A percentile compares a stretch with the other conserved stretches of the same genome.
Evolutionary conservation across 75 land plant species (phyloP).

Genomic region (Pinus taeda): DNA sequence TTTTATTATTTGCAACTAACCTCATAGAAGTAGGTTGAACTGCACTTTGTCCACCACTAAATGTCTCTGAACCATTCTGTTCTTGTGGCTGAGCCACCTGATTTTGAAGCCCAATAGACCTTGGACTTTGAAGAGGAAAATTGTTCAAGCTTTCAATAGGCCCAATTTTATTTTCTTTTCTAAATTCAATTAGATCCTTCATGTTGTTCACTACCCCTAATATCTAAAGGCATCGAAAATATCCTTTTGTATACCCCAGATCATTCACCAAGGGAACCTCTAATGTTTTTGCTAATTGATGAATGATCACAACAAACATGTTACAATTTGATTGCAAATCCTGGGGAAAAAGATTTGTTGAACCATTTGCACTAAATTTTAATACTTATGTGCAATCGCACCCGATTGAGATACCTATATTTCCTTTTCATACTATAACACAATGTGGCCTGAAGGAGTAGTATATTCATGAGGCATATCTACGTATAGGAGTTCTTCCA

Average conservation of each 20-base stretch:
- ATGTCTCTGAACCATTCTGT: slow-evolving; percentile 23
- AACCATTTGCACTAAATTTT: slow-evolving; percentile 65
- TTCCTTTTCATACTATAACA: slow-evolving; percentile 87
- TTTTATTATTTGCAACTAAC: slow-evolving; percentile 36
- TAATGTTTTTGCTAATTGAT: slow-evolving; percentile 74
- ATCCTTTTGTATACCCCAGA: slow-evolving; percentile 66
- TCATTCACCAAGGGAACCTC: slow-evolving; percentile 92
- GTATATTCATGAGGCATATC: slow-evolving; percentile 88
- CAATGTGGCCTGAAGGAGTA: slow-evolving; percentile 80
- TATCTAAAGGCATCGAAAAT: slow-evolving; percentile 89
- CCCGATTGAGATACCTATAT: slow-evolving; percentile 86
- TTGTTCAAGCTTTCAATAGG: slow-evolving; percentile 68
- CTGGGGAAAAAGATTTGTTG: slow-evolving; percentile 49
- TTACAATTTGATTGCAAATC: slow-evolving; percentile 80
- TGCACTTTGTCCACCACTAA: slow-evolving; percentile 31
- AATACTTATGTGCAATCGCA: slow-evolving; percentile 85
- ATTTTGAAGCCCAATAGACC: slow-evolving; percentile 19
- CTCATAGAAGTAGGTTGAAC: slow-evolving; percentile 22
- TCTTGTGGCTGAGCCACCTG: slow-evolving; percentile 5
- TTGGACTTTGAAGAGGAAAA: slow-evolving; percentile 39
- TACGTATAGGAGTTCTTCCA: slow-evolving; percentile 86
- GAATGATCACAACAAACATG: slow-evolving; percentile 43
- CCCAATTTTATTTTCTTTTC: slow-evolving; percentile 58
- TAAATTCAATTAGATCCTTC: slow-evolving; percentile 91
- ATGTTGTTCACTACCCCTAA: slow-evolving; percentile 88